Conservation (phyloP, 345 rosid species). For the Orychophragmus violaceus region DNA sequence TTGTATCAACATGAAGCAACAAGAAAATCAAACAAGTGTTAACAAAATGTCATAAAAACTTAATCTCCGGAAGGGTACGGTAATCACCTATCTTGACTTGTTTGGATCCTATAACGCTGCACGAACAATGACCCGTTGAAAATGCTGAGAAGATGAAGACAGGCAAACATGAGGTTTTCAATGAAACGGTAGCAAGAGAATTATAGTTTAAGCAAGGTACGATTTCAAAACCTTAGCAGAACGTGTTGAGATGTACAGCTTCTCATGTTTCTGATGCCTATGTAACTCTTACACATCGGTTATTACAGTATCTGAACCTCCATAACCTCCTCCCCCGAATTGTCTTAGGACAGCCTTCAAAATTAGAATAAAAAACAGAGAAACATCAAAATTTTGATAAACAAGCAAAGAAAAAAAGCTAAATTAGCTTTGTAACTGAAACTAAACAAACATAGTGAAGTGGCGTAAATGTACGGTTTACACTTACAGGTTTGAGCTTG, state of each 20-base stretch:
- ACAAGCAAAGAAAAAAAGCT: too few species aligned
- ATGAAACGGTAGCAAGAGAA: neutral
- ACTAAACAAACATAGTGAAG: too few species aligned
- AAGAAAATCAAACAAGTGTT: too few species aligned
- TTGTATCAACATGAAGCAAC: too few species aligned
- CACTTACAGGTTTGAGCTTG: too few species aligned
- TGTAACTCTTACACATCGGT: constrained; percentile 71
- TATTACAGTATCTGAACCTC: constrained; percentile 59
- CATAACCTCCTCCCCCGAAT: constrained; percentile 87
- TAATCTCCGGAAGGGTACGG: too few species aligned
- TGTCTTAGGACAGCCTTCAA: constrained; percentile 87
- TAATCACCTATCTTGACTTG: constrained; percentile 85
- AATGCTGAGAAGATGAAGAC: constrained; percentile 59
- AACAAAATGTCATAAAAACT: too few species aligned
- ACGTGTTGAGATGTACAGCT: constrained; percentile 87
- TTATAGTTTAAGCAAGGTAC: neutral
- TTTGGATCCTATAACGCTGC: constrained; percentile 76
- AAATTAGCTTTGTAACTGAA: too few species aligned
- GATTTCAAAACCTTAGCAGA: constrained; percentile 59
- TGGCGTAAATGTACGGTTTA: too few species aligned
- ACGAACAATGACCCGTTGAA: constrained; percentile 87
- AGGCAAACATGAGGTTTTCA: neutral
- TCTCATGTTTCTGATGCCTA: constrained; percentile 84
- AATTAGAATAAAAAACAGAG: neutral
- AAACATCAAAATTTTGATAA: too few species aligned